Conservation (phyloP, 2,329 filamentous ascomycete species). For the Botrytis sinoallii region DNA sequence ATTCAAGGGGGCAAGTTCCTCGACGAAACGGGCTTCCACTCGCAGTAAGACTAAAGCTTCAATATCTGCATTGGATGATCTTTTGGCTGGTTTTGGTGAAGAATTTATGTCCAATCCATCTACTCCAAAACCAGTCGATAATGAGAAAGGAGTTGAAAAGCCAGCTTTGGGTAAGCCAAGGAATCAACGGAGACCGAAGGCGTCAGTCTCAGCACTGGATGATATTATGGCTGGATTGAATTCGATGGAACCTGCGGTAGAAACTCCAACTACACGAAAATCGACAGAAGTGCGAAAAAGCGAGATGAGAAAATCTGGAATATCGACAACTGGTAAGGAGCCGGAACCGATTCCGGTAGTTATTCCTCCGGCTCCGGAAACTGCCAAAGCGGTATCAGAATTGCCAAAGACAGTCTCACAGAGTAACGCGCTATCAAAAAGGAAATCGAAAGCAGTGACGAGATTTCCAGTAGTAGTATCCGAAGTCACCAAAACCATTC, state of each 20-base stretch:
- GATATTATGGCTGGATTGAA: slow-evolving; percentile 19
- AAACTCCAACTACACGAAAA: neutral
- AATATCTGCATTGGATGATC: slow-evolving; percentile 20
- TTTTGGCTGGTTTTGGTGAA: slow-evolving; percentile 17
- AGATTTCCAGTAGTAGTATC: neutral
- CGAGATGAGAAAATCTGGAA: neutral
- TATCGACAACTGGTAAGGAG: neutral
- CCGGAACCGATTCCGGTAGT: neutral
- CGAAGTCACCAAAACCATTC: neutral
- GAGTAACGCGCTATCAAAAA: neutral
- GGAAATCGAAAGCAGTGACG: neutral
- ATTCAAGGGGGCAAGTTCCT: neutral
- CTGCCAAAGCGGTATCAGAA: neutral
- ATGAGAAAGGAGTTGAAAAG: slow-evolving; percentile 8
- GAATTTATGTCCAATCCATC: neutral
- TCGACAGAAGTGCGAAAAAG: neutral
- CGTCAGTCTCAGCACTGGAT: slow-evolving; percentile 17
- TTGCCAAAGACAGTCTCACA: neutral
- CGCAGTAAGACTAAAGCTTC: neutral
- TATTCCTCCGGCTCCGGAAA: neutral
- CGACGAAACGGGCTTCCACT: neutral
- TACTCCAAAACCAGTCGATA: neutral
- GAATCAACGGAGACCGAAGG: neutral
- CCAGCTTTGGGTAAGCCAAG: neutral
- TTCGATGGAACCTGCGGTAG: neutral